Conservation (phyloP, 1,284 basidiomycete species). For the Cystobasidium sp. region DNA sequence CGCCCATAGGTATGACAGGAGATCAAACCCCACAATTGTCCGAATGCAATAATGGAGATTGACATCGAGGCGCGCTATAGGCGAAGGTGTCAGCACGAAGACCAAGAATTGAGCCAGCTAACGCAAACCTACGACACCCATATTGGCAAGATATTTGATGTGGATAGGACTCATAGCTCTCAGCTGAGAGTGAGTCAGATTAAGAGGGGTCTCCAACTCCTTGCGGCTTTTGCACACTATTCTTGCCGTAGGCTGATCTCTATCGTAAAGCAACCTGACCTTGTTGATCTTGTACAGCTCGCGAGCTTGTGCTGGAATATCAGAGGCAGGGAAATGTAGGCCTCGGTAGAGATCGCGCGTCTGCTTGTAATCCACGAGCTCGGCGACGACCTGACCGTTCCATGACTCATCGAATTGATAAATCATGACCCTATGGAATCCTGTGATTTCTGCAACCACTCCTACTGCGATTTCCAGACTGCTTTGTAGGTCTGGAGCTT, state of each 20-base stretch:
- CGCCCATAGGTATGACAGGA: slow-evolving; percentile 80
- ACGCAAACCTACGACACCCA: slow-evolving; percentile 61
- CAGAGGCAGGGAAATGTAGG: slow-evolving; percentile 55
- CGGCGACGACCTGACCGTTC: slow-evolving; percentile 75
- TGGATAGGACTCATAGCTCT: slow-evolving; percentile 91
- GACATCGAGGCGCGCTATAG: slow-evolving; percentile 73
- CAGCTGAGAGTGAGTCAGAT: slow-evolving; percentile 86
- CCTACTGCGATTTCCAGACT: slow-evolving; percentile 80
- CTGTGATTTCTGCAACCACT: slow-evolving; percentile 78
- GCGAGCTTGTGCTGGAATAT: slow-evolving; percentile 66
- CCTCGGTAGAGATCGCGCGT: slow-evolving; percentile 79
- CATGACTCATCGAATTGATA: slow-evolving; percentile 64
- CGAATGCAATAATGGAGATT: slow-evolving; percentile 84
- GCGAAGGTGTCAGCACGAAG: slow-evolving; percentile 55
- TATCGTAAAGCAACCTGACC: slow-evolving; percentile 79
- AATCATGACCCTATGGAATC: slow-evolving; percentile 84
- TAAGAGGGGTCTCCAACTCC: slow-evolving; percentile 74
- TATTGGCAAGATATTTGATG: slow-evolving; percentile 66
- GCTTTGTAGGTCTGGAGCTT: slow-evolving; percentile 69
- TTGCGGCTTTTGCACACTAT: slow-evolving; percentile 70
- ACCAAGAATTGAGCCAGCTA: not conserved
- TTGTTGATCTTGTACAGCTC: slow-evolving; percentile 70
- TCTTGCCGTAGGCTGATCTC: slow-evolving; percentile 75
- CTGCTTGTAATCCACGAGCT: slow-evolving; percentile 79
- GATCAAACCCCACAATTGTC: slow-evolving; percentile 81